Evolutionary conservation across 2,329 filamentous ascomycete species (phyloP).

Genomic region (Scorias spongiosa): DNA sequence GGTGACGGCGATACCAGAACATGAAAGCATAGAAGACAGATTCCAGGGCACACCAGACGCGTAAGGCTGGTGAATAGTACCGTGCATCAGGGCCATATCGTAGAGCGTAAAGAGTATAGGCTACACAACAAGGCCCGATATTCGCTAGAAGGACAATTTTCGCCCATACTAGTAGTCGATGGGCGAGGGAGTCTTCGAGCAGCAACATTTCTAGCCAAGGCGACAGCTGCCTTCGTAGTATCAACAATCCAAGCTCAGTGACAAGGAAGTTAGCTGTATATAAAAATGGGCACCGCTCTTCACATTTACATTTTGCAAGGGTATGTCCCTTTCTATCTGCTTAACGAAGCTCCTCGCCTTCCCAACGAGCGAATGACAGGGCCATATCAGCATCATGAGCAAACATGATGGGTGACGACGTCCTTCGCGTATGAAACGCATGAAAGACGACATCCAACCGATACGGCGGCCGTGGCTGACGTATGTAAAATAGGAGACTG

Average conservation of each 20-base stretch:
- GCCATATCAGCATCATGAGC: neutral
- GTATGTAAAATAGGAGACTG: neutral
- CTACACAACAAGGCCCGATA: conserved; percentile 9
- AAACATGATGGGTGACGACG: neutral
- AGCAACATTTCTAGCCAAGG: conserved; percentile 3
- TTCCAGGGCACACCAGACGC: conserved; percentile 33
- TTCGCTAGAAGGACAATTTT: conserved; percentile 8
- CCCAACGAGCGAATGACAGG: too few species aligned
- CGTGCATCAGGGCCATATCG: conserved; percentile 5
- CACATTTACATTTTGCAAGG: too few species aligned
- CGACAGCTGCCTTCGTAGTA: neutral
- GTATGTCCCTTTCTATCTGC: too few species aligned
- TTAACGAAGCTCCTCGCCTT: too few species aligned
- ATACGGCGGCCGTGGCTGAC: neutral
- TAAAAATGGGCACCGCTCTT: too few species aligned
- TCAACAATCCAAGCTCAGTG: neutral
- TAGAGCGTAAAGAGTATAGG: conserved; percentile 4
- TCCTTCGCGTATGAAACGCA: too few species aligned
- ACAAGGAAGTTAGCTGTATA: too few species aligned
- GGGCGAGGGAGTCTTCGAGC: conserved; percentile 9
- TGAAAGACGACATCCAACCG: neutral
- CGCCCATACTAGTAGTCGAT: conserved; percentile 9
- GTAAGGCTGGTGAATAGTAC: conserved; percentile 1
- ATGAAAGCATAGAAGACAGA: conserved; percentile 40
- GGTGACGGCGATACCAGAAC: conserved; percentile 34